Evolutionary conservation across 176 grass and related monocot species (phyloP).

Genomic region (Ananas comosus): DNA sequence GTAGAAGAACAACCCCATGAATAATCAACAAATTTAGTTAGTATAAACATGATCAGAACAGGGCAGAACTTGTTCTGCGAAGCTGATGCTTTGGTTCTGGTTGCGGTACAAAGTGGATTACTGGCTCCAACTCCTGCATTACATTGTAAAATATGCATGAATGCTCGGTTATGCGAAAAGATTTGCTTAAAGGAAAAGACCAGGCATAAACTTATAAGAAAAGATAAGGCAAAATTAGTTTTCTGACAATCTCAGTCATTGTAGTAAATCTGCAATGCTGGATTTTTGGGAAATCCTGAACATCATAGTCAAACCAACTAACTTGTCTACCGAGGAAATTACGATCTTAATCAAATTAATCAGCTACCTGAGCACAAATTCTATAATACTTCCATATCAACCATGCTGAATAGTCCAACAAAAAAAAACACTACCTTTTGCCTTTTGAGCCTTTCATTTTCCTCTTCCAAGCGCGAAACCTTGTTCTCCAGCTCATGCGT

Average conservation of each 20-base stretch:
- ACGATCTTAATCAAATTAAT: too few relatives aligned
- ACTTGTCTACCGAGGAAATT: too few relatives aligned
- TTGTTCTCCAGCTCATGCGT: constrained; percentile 89
- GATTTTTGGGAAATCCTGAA: too few relatives aligned
- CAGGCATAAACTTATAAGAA: constrained; percentile 3
- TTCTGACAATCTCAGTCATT: too few relatives aligned
- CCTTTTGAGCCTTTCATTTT: constrained; percentile 43
- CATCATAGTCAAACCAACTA: too few relatives aligned
- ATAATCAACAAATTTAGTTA: constrained; percentile 27
- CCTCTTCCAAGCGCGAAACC: constrained; percentile 62
- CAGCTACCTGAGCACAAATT: too few relatives aligned
- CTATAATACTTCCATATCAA: too few relatives aligned
- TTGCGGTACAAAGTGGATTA: constrained; percentile 43
- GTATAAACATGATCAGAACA: constrained; percentile 53
- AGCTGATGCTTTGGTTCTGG: constrained; percentile 48
- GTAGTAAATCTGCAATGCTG: too few relatives aligned
- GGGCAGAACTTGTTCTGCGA: constrained; percentile 59
- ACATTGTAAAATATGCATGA: background rate
- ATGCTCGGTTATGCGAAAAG: background rate
- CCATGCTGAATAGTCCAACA: too few relatives aligned
- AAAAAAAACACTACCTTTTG: constrained; percentile 42
- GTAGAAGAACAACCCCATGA: constrained; percentile 19
- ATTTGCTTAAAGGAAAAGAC: constrained; percentile 10
- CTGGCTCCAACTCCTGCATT: constrained; percentile 42
- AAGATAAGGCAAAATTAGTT: background rate